Evolutionary conservation across 768 basidiomycete genomes (phyloP).

Genomic region (Suillus subaureus): DNA sequence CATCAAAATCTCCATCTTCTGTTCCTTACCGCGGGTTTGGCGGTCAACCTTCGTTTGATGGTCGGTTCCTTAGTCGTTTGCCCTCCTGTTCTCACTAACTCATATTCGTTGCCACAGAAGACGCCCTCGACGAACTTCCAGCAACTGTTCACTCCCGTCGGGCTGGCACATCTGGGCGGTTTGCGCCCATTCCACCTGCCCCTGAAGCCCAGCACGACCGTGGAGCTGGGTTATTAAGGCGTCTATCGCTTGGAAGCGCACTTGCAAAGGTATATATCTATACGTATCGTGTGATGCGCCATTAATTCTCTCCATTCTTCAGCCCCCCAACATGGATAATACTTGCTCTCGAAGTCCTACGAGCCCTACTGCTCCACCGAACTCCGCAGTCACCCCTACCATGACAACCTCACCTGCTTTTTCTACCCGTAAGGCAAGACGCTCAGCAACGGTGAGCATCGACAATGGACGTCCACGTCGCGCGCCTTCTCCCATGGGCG

Average conservation of each 20-base stretch:
- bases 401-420: constrained; percentile 23
- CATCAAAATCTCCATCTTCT: constrained; percentile 48
- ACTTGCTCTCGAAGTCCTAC: constrained; percentile 36
- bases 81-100: background rate
- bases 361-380: constrained; percentile 49
- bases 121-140: constrained; percentile 43
- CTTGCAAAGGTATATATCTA: constrained; percentile 54
- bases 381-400: constrained; percentile 38
- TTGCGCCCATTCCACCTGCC: constrained; percentile 46
- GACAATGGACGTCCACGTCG: constrained; percentile 54
- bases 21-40: constrained; percentile 63
- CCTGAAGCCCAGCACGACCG: constrained; percentile 60
- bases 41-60: constrained; percentile 61
- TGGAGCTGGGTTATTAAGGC: constrained; percentile 69
- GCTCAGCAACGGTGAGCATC: constrained; percentile 57
- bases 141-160: constrained; percentile 57
- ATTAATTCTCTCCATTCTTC: background rate
- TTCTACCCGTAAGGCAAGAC: constrained; percentile 43
- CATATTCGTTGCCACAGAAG: constrained; percentile 32
- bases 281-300: background rate
- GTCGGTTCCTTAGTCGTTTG: constrained; percentile 36
- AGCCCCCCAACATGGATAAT: constrained; percentile 20
- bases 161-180: constrained; percentile 58
- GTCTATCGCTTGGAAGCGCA: constrained; percentile 69
- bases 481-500: constrained; percentile 88